A percentile compares a stretch with the other conserved stretches of the same genome.
Conservation (phyloP, 129 eudicot genomes). For the Solidago caesia region DNA sequence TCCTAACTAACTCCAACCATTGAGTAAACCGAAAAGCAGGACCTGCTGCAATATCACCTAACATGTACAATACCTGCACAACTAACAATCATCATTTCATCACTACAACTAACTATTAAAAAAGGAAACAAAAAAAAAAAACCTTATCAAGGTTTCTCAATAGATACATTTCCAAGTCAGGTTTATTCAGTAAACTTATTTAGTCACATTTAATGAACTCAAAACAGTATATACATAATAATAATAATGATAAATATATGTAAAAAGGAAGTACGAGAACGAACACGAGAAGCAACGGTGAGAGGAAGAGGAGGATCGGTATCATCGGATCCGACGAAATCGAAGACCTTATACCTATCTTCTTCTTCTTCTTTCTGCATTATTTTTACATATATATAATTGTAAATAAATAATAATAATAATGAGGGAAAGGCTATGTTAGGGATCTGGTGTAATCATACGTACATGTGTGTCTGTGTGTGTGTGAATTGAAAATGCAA, state of each 20-base stretch:
- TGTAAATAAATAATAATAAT: not conserved
- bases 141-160: not conserved
- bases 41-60: constrained; percentile 88
- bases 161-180: not conserved
- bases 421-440: constrained; percentile 25
- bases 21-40: constrained; percentile 79
- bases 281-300: constrained; percentile 82
- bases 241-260: not conserved
- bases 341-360: constrained; percentile 54
- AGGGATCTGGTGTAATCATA: constrained; percentile 30
- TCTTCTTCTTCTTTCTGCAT: constrained; percentile 67
- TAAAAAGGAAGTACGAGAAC: constrained; percentile 7
- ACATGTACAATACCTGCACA: constrained; percentile 85
- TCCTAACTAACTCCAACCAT: constrained; percentile 93
- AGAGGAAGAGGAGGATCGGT: constrained; percentile 58
- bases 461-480: constrained; percentile 1
- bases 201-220: not conserved
- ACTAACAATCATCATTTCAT: constrained; percentile 14
- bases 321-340: constrained; percentile 65
- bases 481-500: constrained; percentile 9
- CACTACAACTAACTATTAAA: not conserved
- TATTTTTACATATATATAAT: constrained; percentile 18
- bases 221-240: not conserved
- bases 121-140: no score
- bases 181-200: not conserved